Conservation (phyloP, 176 grass and related monocot species). For the Oryza brachyantha region DNA sequence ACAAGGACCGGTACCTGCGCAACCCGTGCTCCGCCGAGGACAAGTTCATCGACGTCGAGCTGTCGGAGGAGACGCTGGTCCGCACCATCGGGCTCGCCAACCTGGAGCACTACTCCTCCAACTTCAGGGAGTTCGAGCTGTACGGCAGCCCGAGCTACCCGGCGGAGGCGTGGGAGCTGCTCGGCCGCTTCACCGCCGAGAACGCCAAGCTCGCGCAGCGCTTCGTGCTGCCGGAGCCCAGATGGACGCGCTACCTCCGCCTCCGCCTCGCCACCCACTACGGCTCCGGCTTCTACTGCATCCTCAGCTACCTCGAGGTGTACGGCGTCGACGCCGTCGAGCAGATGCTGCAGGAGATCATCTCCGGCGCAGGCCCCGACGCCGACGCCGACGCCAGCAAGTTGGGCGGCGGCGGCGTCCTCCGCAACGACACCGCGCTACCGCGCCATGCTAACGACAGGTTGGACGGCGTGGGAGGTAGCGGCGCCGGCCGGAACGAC, state of each 20-base stretch:
- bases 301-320: constrained; percentile 77
- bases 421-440: constrained; percentile 15
- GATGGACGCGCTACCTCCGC: constrained; percentile 75
- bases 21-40: constrained; percentile 75
- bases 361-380: constrained; percentile 31
- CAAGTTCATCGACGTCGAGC: constrained; percentile 77
- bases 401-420: not conserved
- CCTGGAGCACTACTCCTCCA: constrained; percentile 94
- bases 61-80: constrained; percentile 85
- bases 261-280: constrained; percentile 69
- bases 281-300: constrained; percentile 85
- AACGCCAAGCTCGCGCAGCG: constrained; percentile 80
- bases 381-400: not conserved
- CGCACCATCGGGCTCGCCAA: constrained; percentile 76
- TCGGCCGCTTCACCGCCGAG: constrained; percentile 63
- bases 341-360: constrained; percentile 76
- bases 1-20: constrained; percentile 86
- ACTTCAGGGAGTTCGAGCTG: constrained; percentile 63
- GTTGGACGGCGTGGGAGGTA: not conserved
- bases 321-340: constrained; percentile 79
- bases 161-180: constrained; percentile 55
- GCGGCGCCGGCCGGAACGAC: constrained; percentile 4
- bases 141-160: constrained; percentile 76
- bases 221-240: constrained; percentile 62
- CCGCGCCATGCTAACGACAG: not conserved